Evolutionary conservation across 257 asterid species (phyloP), one percentile per base, ranked within the genome.

Genomic region (Paraleonurus japonicus): DNA sequence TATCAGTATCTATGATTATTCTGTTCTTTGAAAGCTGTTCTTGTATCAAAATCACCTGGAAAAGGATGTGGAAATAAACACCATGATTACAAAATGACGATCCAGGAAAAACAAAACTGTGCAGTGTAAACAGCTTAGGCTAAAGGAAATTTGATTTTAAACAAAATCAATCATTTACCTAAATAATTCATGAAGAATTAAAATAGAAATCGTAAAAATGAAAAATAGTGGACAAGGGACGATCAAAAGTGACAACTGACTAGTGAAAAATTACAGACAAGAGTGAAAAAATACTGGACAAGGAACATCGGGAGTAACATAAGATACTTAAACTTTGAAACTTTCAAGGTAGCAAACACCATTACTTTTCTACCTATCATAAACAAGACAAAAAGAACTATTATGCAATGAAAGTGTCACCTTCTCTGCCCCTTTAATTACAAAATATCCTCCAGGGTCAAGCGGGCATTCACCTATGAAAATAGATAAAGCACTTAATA

Each of bases 11-110:
- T 37, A 94, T 94, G 75, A 94, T 89, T 59, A 94, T 94, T 67
- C 98, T 84, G 88, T 94, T 94, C 79, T 94, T 94, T 0, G 99
- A 94, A 73, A 92, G 99, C 69, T 91, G 99, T 71, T 94, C 99
- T 79, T 94, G 99, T 30, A 94, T 94, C 86, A 91, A 81, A 79
- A 94, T 85, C 81, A 94, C 97, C 96, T 92, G 86, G 69, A 84
- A 53, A 32, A 41, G 63, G 20, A 78, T 64, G 45, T 37, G 33
- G 47, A 26, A 67, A 75, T 74, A 59, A 77, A 71, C 53, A 65
- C 61, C 64, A 71, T 23, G 62, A 23, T 37, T 11, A 68, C 61
- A 75, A 45, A 51, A 20, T 39, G 33, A 62, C 32, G 26, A 62
- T 27, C 43, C 13, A 33, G n/a, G 23, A 11, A 65, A 62, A 41